Evolutionary conservation across 148 eudicot genomes (phyloP), one percentile per base, ranked within the genome.

Genomic region (Camellia lanceoleosa): DNA sequence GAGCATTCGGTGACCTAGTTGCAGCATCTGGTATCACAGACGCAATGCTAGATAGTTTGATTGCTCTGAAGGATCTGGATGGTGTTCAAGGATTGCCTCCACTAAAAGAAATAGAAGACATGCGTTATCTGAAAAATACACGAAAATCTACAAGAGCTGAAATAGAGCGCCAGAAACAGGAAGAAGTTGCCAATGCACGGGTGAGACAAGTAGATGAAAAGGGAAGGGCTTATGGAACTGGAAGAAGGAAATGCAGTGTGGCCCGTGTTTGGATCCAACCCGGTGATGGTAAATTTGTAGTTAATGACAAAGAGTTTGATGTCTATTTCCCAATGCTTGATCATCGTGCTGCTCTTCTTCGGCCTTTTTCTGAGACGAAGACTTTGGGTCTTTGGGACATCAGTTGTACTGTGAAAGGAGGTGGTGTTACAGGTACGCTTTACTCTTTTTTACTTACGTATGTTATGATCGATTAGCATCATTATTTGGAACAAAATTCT

Each of bases 201-300:
- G 97, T 95, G 47, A 84, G 92, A 80, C 74, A 85, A 81, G 92
- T 95, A 41, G 99, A 93, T 75, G 90, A 83, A 20, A 89, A 95
- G 82, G 99, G 97, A 76, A 93, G 97, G 86, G 97, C 99, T 76
- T 95, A 95, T 84, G 99, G 97, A 54, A 93, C 97, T 23, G 99
- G 99, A 83, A 90, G 80, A 82, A 89, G 99, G 82, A 95, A 95
- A 84, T 93, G 97, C 71, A 93, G 99, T 77, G 87, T 93, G 46
- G 99, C 99, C 73, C 91, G 94, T 78, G 99, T 95, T 44, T 95
- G 97, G 97, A 84, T 95, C 80, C 86, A 95, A 81, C 99, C 99
- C 66, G 99, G 99, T 44, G 92, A 89, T 49, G 99, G 99, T 8
- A 91, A 89, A 41, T 90, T 93, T 82, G 46, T 75, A 42, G 85